Evolutionary conservation across 495 filamentous ascomycete genomes (phyloP), one percentile per base, ranked within the genome.

Genomic region (Podospora conica): DNA sequence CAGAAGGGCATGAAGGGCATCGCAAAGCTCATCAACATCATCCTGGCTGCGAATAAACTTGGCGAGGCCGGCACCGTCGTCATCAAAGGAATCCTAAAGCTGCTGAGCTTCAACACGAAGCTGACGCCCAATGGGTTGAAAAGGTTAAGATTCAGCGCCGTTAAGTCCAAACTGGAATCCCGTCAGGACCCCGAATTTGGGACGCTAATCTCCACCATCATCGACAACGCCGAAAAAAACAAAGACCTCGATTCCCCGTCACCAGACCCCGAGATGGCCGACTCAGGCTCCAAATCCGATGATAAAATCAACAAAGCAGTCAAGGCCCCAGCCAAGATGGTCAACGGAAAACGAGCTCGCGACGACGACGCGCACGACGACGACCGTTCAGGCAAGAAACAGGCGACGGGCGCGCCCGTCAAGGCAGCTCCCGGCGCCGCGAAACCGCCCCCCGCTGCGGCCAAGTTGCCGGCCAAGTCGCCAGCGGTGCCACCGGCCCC

Each of bases 81-180:
- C 21, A 80, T 87, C 9, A 80, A 85, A 53, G 86, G 83, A 22
- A 85, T 91, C 22, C 82, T 95, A 1, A 85, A 85, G 71, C 76
- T 94, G 27, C 79, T 94, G 66, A 77, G 84, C 1, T 80, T 80
- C 10, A 89, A 91, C 69, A 80, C 85, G 10, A 89, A 82, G 3
- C 22, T 74, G 59, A 81, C 90, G 74, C 86, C 85, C 61, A 83
- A 84, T 61, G 84, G 86, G 21, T 68, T 86, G 6, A 78, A 91
- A 61, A 87, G 84, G 64, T 86, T 86, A 21, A 93, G 93, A 68
- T 79, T 95, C 53, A 80, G 85, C 28, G 87, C 85, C 62, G 74
- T 89, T 12, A 75, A 87, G 3, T 83, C 84, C 5, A 84, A 86
- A 58, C 85, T 90, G 55, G 77, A 83, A 24, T 90, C 89, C 73